Evolutionary conservation across 306 rosid genomes (phyloP), one percentile per base, ranked within the genome.

Genomic region (Comarum palustre): DNA sequence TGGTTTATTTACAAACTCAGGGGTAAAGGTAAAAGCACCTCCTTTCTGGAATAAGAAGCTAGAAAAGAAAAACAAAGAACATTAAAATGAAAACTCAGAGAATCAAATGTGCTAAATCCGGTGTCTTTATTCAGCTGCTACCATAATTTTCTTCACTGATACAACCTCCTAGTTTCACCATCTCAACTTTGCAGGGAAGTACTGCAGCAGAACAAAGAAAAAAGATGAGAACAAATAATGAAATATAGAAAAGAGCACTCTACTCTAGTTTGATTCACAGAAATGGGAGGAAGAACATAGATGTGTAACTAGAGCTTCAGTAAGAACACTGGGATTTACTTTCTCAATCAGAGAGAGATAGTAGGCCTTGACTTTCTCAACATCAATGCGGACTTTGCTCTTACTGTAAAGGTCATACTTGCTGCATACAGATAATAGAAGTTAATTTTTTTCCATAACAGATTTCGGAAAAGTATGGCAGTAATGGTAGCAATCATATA

Each of bases 341-440:
- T 77, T 77, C 51, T 54, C 81, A 54, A 77, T 71, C 15, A 77
- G 77, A 45, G 77, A 77, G 60, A 77, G 67, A 77, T 77, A 71
- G 72, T 77, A 77, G 8, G 73, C 68, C 81, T 71, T 54, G 64
- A 77, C 77, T 63, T 71, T 64, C 72, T 77, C 81, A 51, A 77
- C 60, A 12, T 71, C 81, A 64, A 77, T 22, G 16, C 68, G 36
- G 64, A 77, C 81, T 64, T 77, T 77, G 81, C 81, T 77, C 68
- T 77, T 77, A 41, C 81, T 77, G 68, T 77, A 77, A 41, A 77
- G 81, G 50, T 77, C 81, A 51, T 77, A 77, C 54, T 77, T 77
- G 72, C 81, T 71, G 77, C 77, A 77, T 7, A 51, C 7, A 20
- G 25, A 39, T 41, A 9, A 27, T 36, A 38, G 8, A 48, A 3